Conservation (phyloP, 108 stramenopile genomes). For the Fistulifera solaris region DNA sequence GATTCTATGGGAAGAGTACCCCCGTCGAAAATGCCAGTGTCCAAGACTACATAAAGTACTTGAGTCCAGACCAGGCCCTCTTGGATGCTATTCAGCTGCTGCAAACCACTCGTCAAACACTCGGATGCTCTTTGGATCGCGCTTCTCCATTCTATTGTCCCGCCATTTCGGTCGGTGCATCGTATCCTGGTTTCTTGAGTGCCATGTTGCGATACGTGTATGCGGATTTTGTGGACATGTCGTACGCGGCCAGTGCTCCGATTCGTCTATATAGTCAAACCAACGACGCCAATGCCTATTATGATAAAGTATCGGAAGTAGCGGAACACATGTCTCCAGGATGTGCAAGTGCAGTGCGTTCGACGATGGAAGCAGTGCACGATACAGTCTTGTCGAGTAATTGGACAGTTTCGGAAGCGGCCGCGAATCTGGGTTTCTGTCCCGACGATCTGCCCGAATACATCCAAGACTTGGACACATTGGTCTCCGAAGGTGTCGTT, state of each 20-base stretch:
- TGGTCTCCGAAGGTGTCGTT: slow-evolving; percentile 35
- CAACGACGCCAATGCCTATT: slow-evolving; percentile 48
- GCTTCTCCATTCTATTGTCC: slow-evolving; percentile 54
- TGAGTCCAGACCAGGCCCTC: slow-evolving; percentile 45
- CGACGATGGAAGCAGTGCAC: slow-evolving; percentile 22
- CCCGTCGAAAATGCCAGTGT: slow-evolving; percentile 12
- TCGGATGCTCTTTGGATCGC: slow-evolving; percentile 35
- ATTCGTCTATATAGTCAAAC: slow-evolving; percentile 62
- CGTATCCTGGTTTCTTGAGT: slow-evolving; percentile 66
- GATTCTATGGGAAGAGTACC: slow-evolving; percentile 46
- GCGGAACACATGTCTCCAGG: slow-evolving; percentile 48
- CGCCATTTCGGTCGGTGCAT: slow-evolving; percentile 65
- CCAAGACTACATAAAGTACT: slow-evolving; percentile 5
- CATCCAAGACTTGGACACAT: slow-evolving; percentile 21
- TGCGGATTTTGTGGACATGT: slow-evolving; percentile 55
- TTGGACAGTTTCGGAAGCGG: slow-evolving; percentile 12
- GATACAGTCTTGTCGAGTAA: slow-evolving; percentile 8
- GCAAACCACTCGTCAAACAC: slow-evolving; percentile 12
- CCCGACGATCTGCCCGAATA: slow-evolving; percentile 33
- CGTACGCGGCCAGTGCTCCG: slow-evolving; percentile 63
- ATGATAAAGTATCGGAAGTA: slow-evolving; percentile 45
- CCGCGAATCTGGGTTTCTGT: slow-evolving; percentile 33
- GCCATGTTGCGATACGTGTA: slow-evolving; percentile 56
- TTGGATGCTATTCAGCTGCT: slow-evolving; percentile 15
- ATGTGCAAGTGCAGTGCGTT: slow-evolving; percentile 39